Percentiles rank a stretch among this genome's conserved stretches.
Evolutionary conservation across 176 grass and related monocot species (phyloP).

Genomic region (Eragrostis nindensis): DNA sequence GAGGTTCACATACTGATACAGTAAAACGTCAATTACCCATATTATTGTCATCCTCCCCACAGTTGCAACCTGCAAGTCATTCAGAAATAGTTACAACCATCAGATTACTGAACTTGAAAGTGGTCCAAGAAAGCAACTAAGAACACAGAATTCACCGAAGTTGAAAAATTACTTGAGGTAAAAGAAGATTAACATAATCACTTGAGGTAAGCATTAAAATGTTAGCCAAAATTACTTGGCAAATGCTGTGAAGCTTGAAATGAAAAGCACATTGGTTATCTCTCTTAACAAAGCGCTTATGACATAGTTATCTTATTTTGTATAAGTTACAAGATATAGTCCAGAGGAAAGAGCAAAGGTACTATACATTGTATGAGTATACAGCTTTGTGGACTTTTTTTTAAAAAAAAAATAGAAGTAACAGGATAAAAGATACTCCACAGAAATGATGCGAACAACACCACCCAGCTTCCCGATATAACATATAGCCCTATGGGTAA

Average conservation of each 20-base stretch:
- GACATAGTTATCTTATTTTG: not conserved
- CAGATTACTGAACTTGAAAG: not conserved
- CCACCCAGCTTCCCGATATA: not conserved
- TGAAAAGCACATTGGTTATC: not conserved
- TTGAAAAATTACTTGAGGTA: not conserved
- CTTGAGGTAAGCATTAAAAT: not conserved
- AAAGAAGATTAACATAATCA: not conserved
- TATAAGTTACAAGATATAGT: not conserved
- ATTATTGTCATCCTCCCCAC: not conserved
- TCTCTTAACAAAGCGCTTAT: not conserved
- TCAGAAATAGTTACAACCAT: not conserved
- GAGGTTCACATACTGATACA: not conserved
- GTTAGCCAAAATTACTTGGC: not conserved
- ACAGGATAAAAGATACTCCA: not conserved
- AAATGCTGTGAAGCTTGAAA: not conserved
- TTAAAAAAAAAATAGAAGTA: not conserved
- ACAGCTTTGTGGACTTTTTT: not conserved
- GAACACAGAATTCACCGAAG: not conserved
- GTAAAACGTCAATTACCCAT: not conserved
- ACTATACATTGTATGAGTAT: not conserved
- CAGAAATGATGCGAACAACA: not conserved
- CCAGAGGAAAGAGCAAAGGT: not conserved
- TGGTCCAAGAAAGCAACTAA: not conserved
- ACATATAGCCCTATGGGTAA: not conserved
- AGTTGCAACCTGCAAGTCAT: not conserved